Conservation (phyloP, 106 monocot species). For the Acorus calamus region DNA sequence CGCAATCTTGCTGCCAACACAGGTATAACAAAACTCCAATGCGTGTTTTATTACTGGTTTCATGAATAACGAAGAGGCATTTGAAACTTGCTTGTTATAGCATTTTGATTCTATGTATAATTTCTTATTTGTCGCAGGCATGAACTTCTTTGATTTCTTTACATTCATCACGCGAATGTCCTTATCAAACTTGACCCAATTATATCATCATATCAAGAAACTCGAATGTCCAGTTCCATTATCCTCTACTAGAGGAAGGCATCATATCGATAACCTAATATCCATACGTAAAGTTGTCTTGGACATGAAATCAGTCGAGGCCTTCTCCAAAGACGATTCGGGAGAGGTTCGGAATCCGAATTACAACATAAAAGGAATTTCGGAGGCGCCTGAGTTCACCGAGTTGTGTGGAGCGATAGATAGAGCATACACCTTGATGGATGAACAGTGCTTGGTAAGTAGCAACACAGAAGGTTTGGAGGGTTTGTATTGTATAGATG, state of each 20-base stretch:
- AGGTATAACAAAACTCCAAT: constrained; percentile 26
- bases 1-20: constrained; percentile 95
- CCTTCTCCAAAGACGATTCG: constrained; percentile 56
- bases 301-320: constrained; percentile 55
- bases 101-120: too few species aligned
- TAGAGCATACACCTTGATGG: constrained; percentile 20
- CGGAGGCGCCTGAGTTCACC: constrained; percentile 41
- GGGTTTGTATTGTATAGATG: constrained; percentile 3
- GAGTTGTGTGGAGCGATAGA: constrained; percentile 27
- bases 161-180: constrained; percentile 55
- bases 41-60: too few species aligned
- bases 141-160: constrained; percentile 93
- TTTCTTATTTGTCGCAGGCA: constrained; percentile 39
- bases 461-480: not conserved
- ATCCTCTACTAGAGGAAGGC: constrained; percentile 12
- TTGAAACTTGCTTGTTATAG: too few species aligned
- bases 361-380: constrained; percentile 24
- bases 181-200: constrained; percentile 43
- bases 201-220: constrained; percentile 26
- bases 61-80: too few species aligned
- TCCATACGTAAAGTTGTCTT: constrained; percentile 44
- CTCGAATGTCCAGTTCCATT: constrained; percentile 1
- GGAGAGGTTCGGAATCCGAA: constrained; percentile 27
- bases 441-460: constrained; percentile 6
- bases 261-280: constrained; percentile 38